Evolutionary conservation across 192 early-diverging fungal genomes (phyloP), one percentile per base, ranked within the genome.

Genomic region (Mycoemilia scoparia): DNA sequence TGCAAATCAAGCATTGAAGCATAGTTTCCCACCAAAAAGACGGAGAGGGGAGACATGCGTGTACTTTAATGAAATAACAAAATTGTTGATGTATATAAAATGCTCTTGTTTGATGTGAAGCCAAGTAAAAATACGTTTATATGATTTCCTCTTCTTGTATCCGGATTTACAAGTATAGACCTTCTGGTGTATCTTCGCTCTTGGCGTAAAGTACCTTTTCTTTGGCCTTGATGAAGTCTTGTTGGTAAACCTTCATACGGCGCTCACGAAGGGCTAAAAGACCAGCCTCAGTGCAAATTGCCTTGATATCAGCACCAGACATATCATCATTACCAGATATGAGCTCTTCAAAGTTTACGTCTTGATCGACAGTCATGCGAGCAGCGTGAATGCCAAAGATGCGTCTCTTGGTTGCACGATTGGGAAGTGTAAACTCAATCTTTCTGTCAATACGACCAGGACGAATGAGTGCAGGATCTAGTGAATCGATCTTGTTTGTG

Each of bases 321-420:
- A 98, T 66, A 51, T 98, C 95, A 61, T 98, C 95, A 63, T 98
- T 98, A 7, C 89, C 83, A 89, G 91, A 96, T 29, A 98, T 84
- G 71, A 95, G 91, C 49, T 97, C 93, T 39, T 97, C 93, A 50
- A 97, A 48, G 51, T 97, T 90, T 4, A 97, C 93, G 57, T 97
- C 93, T 17, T 80, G 82, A 2, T 88, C 76, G 12, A 97, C 58
- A 26, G 81, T 90, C 93, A 97, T 97, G 28, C 84, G 72, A 26
- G 77, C 64, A 7, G 93, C 93, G 50, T 90, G 84, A 38, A 89
- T 97, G 32, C 78, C 80, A 52, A 97, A 96, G 54, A 97, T 96
- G 36, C 84, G 78, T 41, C 93, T 87, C 70, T 92, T 91, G 23
- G 85, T 88, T 64, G 87, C 91, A 33, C 87, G 77, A 49, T 98